Base-by-base conservation (phyloP, 257 asterid species). In the Salvia rosmarinus region DNA sequence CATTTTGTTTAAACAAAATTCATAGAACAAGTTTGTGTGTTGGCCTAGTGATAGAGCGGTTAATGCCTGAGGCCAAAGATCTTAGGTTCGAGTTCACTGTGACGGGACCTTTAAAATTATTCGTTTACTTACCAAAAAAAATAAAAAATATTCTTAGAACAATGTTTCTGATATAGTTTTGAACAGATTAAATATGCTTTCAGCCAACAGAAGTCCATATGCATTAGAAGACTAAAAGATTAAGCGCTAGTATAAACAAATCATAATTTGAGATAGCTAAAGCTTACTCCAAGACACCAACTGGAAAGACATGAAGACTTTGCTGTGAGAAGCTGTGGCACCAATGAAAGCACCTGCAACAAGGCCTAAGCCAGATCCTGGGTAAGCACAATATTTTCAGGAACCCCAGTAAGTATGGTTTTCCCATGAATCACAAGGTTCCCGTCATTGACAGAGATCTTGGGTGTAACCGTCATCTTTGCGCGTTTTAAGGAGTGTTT, bases 351-450 rank as follows among this genome's bases (percentile, higher is more conserved):
- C 94, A 80, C 97, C 97, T 16, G 73, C 86, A 47, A 92, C 86
- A 5, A 89, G 90, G 65, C 96, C 97, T 47, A 79, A 82, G 23
- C 94, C 90, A 0, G 95, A 83, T 64, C 93, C 96, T 12, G 95
- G 90, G 95, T 88, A 25, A 93, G 83, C 75, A 86, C 85, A 32
- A 90, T 89, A 80, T 90, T 93, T 19, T 90, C 94, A 4, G 88
- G 89, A 20, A 93, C 98, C 40, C 92, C 92, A 9, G 72, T 82
- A 67, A 93, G 88, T 77, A 93, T 83, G 67, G 96, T 93, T 82
- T 88, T 93, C 30, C 97, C 98, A 71, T 87, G 96, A 81, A 93
- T 95, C 81, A 87, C 86, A 28, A 93, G 98, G 89, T 82, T 85
- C 61, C 96, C 95, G 6, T 87, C 91, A 60, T 74, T 85, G 73